A percentile compares a stretch with the other conserved stretches of the same genome.
Conservation (phyloP, 2,329 filamentous ascomycete species). For the Scedosporium minutisporum region DNA sequence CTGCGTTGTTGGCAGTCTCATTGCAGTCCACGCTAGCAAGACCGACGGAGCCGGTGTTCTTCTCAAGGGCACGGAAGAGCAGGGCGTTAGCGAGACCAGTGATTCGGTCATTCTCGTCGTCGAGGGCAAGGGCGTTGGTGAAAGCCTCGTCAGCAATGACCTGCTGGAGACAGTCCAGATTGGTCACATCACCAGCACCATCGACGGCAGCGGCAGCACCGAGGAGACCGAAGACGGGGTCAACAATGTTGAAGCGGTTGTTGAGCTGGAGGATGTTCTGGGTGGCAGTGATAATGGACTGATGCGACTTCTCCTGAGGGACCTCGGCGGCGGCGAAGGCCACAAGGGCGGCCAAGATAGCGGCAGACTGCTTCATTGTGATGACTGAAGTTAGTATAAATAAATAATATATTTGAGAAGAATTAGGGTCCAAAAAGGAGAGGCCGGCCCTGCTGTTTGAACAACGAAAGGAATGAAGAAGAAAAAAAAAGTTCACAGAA, state of each 20-base stretch:
- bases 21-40: constrained; percentile 27
- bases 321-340: constrained; percentile 23
- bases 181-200: constrained; percentile 20
- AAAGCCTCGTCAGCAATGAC: constrained; percentile 42
- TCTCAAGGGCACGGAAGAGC: constrained; percentile 39
- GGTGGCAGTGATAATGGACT: constrained; percentile 31
- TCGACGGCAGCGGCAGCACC: constrained; percentile 39
- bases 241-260: constrained; percentile 37
- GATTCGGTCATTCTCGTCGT: constrained; percentile 23
- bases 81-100: constrained; percentile 38
- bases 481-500: constrained; percentile 13
- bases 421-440: constrained; percentile 9
- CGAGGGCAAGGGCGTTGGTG: constrained; percentile 40
- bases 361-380: constrained; percentile 12
- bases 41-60: constrained; percentile 31
- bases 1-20: constrained; percentile 32
- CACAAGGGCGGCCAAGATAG: constrained; percentile 9
- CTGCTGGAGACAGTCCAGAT: constrained; percentile 28
- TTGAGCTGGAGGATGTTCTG: constrained; percentile 29
- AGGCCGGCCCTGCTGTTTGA: constrained; percentile 12
- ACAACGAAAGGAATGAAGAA: constrained; percentile 8
- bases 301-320: constrained; percentile 43
- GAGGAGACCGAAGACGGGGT: constrained; percentile 39
- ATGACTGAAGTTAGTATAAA: neutral
- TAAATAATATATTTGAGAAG: neutral